A percentile compares a stretch with the other conserved stretches of the same genome.
These are phyloP conservation scores for Aspergillus biplanus DNA, from an alignment of 495 filamentous ascomycete genomes.

Conservation along the genomic window DNA sequence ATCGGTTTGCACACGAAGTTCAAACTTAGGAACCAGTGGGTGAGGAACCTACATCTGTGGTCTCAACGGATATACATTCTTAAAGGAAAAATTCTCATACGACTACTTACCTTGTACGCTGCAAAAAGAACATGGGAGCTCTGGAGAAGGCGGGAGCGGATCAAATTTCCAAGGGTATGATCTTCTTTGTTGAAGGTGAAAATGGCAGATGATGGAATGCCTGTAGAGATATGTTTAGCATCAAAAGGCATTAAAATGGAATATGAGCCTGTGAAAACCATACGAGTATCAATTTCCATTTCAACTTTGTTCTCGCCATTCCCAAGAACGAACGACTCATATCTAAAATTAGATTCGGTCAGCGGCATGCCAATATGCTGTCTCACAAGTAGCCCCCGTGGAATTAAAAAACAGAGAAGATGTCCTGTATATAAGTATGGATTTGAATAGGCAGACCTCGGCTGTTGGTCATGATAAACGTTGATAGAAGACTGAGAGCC, in stretches of 20 bases:
- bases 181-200: slow-evolving; percentile 97
- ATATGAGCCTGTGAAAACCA: slow-evolving; percentile 33
- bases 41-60: slow-evolving; percentile 65
- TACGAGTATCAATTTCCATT: slow-evolving; percentile 83
- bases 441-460: slow-evolving; percentile 27
- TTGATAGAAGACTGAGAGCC: slow-evolving; percentile 29
- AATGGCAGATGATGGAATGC: slow-evolving; percentile 78
- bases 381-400: neutral
- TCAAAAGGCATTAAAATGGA: neutral
- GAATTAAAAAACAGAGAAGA: slow-evolving; percentile 2
- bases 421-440: slow-evolving; percentile 7
- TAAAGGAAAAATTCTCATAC: neutral
- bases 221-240: slow-evolving; percentile 46
- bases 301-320: slow-evolving; percentile 93
- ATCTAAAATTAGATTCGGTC: slow-evolving; percentile 55
- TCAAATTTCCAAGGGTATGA: slow-evolving; percentile 91
- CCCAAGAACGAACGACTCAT: slow-evolving; percentile 85
- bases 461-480: slow-evolving; percentile 29
- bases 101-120: slow-evolving; percentile 74
- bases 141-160: slow-evolving; percentile 78
- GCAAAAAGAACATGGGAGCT: slow-evolving; percentile 80
- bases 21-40: slow-evolving; percentile 82
- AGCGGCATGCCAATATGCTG: slow-evolving; percentile 13
- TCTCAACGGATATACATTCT: slow-evolving; percentile 17
- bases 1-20: slow-evolving; percentile 90